Base-by-base conservation (phyloP, 2,329 filamentous ascomycete genomes). In the Fusarium algeriense region DNA sequence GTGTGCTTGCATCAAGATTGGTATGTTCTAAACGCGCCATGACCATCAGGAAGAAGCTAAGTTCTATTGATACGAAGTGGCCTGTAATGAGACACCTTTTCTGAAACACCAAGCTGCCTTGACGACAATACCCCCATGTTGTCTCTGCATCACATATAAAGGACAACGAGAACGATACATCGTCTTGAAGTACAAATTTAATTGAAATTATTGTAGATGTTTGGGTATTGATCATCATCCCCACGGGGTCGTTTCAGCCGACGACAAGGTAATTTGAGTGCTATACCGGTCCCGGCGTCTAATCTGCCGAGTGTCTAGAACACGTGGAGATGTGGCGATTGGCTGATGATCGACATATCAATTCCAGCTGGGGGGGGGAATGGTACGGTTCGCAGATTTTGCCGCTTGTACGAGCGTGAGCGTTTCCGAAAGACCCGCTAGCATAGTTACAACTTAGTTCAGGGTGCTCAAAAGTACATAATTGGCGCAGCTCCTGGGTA, bases 221-320 rank as follows among this genome's bases (percentile, higher is more conserved):
- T 53, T 41, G 19, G 40, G 32, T 40, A 62, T 61, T 43, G 52
- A 57, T 54, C 41, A n/a, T 48, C 38, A 23, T 38, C 37, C 34
- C 35, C 32, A 20, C 35, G 53, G 45, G 17, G 20, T 49, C 49
- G 34, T 32, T 48, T 38, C 54, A 49, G 48, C 66, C 60, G 40
- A 58, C 23, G 34, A 30, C n/a, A 37, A 60, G 59, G 30, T 14
- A 6, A 48, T 46, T 63, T 23, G 15, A 19, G 32, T 23, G 26
- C 59, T 56, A 37, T 45, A 50, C 48, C 46, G 28, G 43, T 48
- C 43, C 46, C 55, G 46, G 64, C 26, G 35, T 44, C 23, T 34
- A 64, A 56, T 69, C 55, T 46, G 49, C 59, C 64, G 56, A 54
- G 44, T 61, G 49, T 44, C 45, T 63, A 45, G 69, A 70, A 54